Conservation (phyloP, 768 basidiomycete species). For the Termitomyces sp. region DNA sequence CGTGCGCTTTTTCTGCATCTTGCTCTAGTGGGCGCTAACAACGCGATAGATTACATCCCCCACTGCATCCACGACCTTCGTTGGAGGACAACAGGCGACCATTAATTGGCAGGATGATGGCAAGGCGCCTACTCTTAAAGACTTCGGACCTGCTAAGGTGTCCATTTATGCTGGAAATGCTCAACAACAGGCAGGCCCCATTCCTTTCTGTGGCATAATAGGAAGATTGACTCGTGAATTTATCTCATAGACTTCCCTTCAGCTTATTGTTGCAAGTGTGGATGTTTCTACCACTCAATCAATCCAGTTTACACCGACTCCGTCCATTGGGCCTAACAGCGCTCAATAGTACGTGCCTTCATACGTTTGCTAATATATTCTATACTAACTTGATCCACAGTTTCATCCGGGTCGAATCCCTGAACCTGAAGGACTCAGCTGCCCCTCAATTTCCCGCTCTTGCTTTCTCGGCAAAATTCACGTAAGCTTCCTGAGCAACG, state of each 20-base stretch:
- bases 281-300: conserved; percentile 47
- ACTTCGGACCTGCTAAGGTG: conserved; percentile 48
- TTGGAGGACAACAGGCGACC: conserved; percentile 44
- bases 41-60: conserved; percentile 55
- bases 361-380: not conserved
- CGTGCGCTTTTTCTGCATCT: conserved; percentile 34
- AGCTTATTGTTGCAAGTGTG: conserved; percentile 39
- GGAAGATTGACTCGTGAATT: not conserved
- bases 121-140: conserved; percentile 36
- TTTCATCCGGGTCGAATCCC: conserved; percentile 76
- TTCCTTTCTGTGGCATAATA: not conserved
- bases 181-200: conserved; percentile 47
- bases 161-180: conserved; percentile 63
- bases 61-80: conserved; percentile 35
- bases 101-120: conserved; percentile 60
- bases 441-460: conserved; percentile 52
- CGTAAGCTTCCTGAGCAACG: conserved; percentile 37
- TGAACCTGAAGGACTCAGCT: conserved; percentile 42
- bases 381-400: conserved; percentile 26
- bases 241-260: conserved; percentile 44
- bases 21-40: not conserved
- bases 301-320: conserved; percentile 46
- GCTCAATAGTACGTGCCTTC: conserved; percentile 44
- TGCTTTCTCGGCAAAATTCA: conserved; percentile 78
- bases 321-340: conserved; percentile 50